Percentiles rank a stretch among this genome's conserved stretches.
phyloP scores from a whole-genome alignment of 106 monocot genomes.

The Allium cepa region DNA sequence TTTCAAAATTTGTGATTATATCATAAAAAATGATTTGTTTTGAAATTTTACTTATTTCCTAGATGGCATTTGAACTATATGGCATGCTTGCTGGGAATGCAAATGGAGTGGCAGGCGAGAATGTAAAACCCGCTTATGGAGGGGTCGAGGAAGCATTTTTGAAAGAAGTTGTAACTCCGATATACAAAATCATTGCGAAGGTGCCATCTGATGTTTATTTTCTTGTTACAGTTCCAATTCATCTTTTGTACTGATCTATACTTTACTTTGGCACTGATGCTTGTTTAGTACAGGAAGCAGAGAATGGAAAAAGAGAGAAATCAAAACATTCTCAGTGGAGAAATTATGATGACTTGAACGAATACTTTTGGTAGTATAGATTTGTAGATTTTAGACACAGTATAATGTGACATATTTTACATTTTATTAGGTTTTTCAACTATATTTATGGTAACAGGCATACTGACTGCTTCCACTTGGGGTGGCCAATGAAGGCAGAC shows the following conservation, averaged over 20 bases:
- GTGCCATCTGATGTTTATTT: constrained; percentile 16
- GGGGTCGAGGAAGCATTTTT: constrained; percentile 85
- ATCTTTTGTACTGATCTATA: background rate
- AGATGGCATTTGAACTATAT: constrained; percentile 96
- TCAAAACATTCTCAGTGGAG: constrained; percentile 92
- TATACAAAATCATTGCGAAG: constrained; percentile 47
- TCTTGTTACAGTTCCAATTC: background rate
- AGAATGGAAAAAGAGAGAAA: constrained; percentile 58
- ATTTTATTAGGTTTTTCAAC: background rate
- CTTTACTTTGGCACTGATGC: background rate
- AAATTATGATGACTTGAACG: constrained; percentile 96
- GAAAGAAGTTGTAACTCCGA: constrained; percentile 77
- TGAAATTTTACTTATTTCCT: background rate
- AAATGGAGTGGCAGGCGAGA: constrained; percentile 66
- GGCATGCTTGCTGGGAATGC: constrained; percentile 78
- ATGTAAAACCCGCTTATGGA: constrained; percentile 74
- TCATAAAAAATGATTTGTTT: background rate
- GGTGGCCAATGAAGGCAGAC: constrained; percentile 94
- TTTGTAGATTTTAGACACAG: background rate
- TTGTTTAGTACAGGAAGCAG: constrained; percentile 56
- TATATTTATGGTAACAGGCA: constrained; percentile 34
- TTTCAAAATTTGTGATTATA: background rate
- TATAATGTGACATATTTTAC: background rate
- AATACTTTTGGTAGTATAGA: constrained; percentile 41
- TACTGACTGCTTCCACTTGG: constrained; percentile 65